These are phyloP conservation scores for Pholiota adiposa DNA, from an alignment of 1,284 basidiomycete genomes.

Conservation along the genomic window DNA sequence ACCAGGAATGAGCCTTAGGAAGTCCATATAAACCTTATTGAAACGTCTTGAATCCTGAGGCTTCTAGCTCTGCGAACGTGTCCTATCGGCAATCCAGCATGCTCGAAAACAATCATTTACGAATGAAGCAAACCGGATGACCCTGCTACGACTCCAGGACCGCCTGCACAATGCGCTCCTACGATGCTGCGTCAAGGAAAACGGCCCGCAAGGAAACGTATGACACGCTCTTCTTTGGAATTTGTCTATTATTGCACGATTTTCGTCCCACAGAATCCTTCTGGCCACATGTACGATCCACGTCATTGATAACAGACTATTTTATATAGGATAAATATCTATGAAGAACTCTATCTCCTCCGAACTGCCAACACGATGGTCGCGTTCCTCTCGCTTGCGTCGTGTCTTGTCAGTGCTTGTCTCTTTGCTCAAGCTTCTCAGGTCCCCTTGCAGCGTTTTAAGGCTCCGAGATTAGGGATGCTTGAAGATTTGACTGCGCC, in stretches of 20 bases:
- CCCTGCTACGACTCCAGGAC: too few species aligned
- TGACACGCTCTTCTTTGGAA: background rate
- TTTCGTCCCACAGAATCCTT: background rate
- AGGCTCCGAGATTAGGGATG: slow-evolving; percentile 3
- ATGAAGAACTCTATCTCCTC: background rate
- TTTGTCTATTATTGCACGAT: background rate
- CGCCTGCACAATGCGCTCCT: too few species aligned
- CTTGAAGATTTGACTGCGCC: background rate
- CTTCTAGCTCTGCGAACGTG: background rate
- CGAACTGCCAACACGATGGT: background rate
- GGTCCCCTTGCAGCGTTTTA: slow-evolving; percentile 1
- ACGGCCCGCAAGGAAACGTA: background rate
- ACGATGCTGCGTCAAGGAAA: background rate
- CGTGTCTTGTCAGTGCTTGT: background rate
- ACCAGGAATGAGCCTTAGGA: background rate
- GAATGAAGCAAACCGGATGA: too few species aligned
- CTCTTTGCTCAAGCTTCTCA: background rate
- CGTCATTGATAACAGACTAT: background rate
- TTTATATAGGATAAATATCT: background rate
- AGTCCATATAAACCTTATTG: background rate
- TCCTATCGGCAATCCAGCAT: too few species aligned
- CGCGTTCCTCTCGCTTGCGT: background rate
- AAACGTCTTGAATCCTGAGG: background rate
- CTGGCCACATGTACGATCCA: background rate
- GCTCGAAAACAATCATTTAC: too few species aligned